phyloP scores from a whole-genome alignment of 306 rosid genomes.

The Luffa acutangula region DNA sequence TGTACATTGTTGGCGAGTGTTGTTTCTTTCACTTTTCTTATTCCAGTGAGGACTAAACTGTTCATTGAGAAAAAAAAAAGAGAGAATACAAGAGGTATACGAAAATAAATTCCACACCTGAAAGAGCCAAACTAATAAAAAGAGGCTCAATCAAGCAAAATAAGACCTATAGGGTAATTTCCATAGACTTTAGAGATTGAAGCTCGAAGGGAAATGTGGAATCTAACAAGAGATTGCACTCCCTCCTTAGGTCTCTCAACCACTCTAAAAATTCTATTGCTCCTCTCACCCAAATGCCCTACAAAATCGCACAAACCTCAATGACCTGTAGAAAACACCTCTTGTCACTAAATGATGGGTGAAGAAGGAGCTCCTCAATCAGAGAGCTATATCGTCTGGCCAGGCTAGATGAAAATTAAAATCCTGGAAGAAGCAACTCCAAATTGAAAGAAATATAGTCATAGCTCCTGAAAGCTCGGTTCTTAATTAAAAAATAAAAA shows the following conservation, averaged over 20 bases:
- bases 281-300: not conserved
- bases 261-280: not conserved
- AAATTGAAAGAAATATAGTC: not conserved
- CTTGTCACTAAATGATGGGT: not conserved
- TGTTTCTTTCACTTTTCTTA: not conserved
- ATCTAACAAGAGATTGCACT: not conserved
- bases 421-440: not conserved
- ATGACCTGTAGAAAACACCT: not conserved
- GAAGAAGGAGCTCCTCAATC: not conserved
- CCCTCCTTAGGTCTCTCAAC: not conserved
- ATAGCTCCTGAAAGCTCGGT: too few species aligned
- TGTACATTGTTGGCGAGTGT: not conserved
- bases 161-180: not conserved
- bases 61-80: not conserved
- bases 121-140: not conserved
- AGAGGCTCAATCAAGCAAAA: not conserved
- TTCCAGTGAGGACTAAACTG: not conserved
- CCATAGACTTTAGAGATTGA: not conserved
- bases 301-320: not conserved
- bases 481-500: too few species aligned
- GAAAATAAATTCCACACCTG: not conserved
- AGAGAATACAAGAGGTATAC: not conserved
- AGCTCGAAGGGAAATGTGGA: not conserved
- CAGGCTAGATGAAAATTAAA: not conserved
- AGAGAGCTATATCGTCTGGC: not conserved